phyloP scores from a whole-genome alignment of 148 eudicot genomes.

The Euryodendron excelsum region DNA sequence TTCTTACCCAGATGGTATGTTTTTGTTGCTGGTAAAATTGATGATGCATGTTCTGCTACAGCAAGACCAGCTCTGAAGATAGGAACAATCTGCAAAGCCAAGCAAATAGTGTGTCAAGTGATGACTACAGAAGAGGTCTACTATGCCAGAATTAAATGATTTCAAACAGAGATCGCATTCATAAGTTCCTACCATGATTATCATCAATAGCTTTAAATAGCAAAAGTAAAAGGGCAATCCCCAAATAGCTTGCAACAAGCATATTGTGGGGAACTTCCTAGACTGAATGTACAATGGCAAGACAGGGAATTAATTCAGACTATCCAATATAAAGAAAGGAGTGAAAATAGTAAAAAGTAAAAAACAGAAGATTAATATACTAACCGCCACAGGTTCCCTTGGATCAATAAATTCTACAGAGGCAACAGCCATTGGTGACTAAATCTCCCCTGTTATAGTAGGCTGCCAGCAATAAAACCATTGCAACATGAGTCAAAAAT shows the following conservation, averaged over 20 bases:
- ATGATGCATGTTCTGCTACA: constrained; percentile 88
- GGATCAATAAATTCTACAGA: constrained; percentile 93
- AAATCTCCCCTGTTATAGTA: constrained; percentile 76
- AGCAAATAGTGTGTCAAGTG: constrained; percentile 4
- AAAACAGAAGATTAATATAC: constrained; percentile 25
- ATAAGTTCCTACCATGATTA: not conserved
- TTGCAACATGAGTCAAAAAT: not conserved
- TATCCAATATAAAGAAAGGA: not conserved
- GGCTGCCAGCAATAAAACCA: constrained; percentile 54
- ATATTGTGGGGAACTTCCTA: not conserved
- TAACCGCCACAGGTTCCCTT: constrained; percentile 89
- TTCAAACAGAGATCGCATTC: not conserved
- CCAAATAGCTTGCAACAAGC: not conserved
- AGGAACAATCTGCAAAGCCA: constrained; percentile 68
- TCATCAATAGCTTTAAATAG: not conserved
- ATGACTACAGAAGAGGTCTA: not conserved
- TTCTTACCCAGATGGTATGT: constrained; percentile 86
- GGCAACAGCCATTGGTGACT: constrained; percentile 84
- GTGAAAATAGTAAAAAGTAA: not conserved
- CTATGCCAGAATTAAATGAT: not conserved
- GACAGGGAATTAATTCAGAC: not conserved
- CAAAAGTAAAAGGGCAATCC: no score
- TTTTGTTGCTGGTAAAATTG: constrained; percentile 77
- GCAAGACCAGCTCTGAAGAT: constrained; percentile 98
- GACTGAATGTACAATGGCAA: not conserved